A percentile compares a stretch with the other conserved stretches of the same genome.
Evolutionary conservation across 805 yeast genomes (phyloP).

Genomic region (Debaryomyces tyrocola): DNA sequence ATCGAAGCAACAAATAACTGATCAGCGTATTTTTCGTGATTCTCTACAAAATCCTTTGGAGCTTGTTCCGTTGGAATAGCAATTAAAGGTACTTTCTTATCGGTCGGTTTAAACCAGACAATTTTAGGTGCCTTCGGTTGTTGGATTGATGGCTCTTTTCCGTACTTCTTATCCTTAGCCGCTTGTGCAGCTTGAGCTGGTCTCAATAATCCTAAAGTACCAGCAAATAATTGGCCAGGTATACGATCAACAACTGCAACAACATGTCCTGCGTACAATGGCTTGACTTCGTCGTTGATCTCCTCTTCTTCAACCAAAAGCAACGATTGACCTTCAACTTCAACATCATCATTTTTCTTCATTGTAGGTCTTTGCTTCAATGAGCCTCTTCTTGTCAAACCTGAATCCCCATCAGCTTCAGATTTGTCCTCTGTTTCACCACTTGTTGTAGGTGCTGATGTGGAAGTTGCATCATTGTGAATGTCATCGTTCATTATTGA

Average conservation of each 20-base stretch:
- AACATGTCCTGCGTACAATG: slow-evolving; percentile 95
- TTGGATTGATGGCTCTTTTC: slow-evolving; percentile 46
- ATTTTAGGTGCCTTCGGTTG: slow-evolving; percentile 75
- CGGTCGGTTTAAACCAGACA: slow-evolving; percentile 99
- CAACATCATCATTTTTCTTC: slow-evolving; percentile 97
- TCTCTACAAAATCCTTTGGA: slow-evolving; percentile 91
- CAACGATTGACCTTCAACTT: slow-evolving; percentile 95
- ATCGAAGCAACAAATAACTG: slow-evolving; percentile 91
- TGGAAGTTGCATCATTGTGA: slow-evolving; percentile 77
- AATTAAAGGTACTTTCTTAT: slow-evolving; percentile 94
- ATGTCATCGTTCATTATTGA: slow-evolving; percentile 61
- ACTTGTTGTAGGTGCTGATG: slow-evolving; percentile 25
- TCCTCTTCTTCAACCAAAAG: slow-evolving; percentile 93
- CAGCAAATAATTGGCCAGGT: slow-evolving; percentile 94
- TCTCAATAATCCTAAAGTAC: slow-evolving; percentile 88
- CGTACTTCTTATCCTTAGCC: slow-evolving; percentile 55
- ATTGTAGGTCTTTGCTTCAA: slow-evolving; percentile 93
- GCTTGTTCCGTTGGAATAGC: slow-evolving; percentile 99
- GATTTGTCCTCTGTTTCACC: slow-evolving; percentile 17
- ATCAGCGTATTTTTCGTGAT: slow-evolving; percentile 78
- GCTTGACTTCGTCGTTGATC: slow-evolving; percentile 87
- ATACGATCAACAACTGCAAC: slow-evolving; percentile 97
- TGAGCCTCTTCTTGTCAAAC: slow-evolving; percentile 76
- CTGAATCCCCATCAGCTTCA: slow-evolving; percentile 33
- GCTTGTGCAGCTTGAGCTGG: slow-evolving; percentile 94